These are phyloP conservation scores for Phytophthora constricta DNA, from an alignment of 352 stramenopile genomes.

Conservation along the genomic window DNA sequence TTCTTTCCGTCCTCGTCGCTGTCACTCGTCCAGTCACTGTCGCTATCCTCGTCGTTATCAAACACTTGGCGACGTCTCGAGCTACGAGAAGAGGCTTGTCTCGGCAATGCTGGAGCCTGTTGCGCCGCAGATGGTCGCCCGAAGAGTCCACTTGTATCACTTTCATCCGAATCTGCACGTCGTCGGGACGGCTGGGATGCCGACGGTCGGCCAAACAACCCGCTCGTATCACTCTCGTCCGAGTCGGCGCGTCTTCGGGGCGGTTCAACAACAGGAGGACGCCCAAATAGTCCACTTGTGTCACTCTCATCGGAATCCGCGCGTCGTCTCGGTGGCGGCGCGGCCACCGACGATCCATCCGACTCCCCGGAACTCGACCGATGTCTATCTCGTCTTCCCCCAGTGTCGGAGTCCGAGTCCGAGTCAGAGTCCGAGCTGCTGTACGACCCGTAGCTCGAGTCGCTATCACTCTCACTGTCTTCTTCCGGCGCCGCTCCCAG, in stretches of 20 bases:
- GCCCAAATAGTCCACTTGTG: constrained; percentile 51
- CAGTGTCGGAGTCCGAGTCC: constrained; percentile 42
- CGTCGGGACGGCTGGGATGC: constrained; percentile 15
- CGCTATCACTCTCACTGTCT: constrained; percentile 55
- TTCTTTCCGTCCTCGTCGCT: constrained; percentile 40
- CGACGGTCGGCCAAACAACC: constrained; percentile 54
- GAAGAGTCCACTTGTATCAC: constrained; percentile 65
- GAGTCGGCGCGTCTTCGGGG: constrained; percentile 44
- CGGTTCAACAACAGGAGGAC: constrained; percentile 11
- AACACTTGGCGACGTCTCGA: constrained; percentile 45
- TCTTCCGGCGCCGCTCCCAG: constrained; percentile 74
- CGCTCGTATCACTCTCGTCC: constrained; percentile 65
- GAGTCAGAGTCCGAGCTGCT: constrained; percentile 68
- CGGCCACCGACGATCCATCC: constrained; percentile 35
- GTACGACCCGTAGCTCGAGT: constrained; percentile 69
- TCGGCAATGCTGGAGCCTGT: constrained; percentile 22
- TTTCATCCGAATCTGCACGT: constrained; percentile 58
- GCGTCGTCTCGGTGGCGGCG: constrained; percentile 23
- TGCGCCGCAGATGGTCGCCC: constrained; percentile 36
- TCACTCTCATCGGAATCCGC: constrained; percentile 42
- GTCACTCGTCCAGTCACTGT: constrained; percentile 64
- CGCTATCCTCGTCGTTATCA: constrained; percentile 52
- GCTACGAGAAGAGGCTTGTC: constrained; percentile 15
- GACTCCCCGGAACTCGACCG: constrained; percentile 55
- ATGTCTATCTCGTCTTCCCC: constrained; percentile 24